Base-by-base conservation (phyloP, 345 rosid species). In the Angophora floribunda region DNA sequence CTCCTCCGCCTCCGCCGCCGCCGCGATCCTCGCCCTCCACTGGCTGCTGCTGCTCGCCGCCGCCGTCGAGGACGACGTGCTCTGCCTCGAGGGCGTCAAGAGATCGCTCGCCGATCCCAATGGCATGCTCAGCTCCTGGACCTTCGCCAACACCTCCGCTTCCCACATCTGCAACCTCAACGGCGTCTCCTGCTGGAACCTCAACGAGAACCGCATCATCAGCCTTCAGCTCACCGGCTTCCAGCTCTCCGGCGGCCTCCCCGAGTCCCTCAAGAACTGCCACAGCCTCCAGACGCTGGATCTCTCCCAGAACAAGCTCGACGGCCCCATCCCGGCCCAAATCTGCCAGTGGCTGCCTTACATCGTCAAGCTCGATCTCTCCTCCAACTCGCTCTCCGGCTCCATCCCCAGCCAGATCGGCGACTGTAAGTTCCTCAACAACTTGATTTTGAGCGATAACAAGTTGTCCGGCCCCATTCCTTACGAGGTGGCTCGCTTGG, bases 101-200 rank as follows among this genome's bases (percentile, higher is more conserved):
- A 32, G 28, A 5, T 90, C 95, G 36, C 91, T 95, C 57, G 75
- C 13, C 15, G 97, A 91, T 85, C 94, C 97, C 21, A 52, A 44
- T 1, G 85, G 85, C 53, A 57, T 41, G 51, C 92, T 95, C 87
- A n/a, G 50, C 47, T 15, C 52, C 28, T 95, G 97, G 97, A 52
- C 89, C 85, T 92, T 94, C 90, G 28, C 91, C n/a, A 95, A 94
- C 88, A 90, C 93, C 75, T 89, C 95, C 6, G 93, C 89, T 21
- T 79, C 92, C 28, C 87, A 91, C n/a, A 91, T 95, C 88, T 95
- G 97, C 86, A 51, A 84, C 91, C 92, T 95, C 90, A 49, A 47
- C 13, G 97, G 97, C 53, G 97, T 95, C 78, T 19, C 92, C 89
- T 95, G 97, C 89, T 94, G 95, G 96, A 94, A 95, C 88, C 88